These are phyloP conservation scores for Colletotrichum lupini DNA, from an alignment of 2,329 filamentous ascomycete genomes.

Conservation along the genomic window DNA sequence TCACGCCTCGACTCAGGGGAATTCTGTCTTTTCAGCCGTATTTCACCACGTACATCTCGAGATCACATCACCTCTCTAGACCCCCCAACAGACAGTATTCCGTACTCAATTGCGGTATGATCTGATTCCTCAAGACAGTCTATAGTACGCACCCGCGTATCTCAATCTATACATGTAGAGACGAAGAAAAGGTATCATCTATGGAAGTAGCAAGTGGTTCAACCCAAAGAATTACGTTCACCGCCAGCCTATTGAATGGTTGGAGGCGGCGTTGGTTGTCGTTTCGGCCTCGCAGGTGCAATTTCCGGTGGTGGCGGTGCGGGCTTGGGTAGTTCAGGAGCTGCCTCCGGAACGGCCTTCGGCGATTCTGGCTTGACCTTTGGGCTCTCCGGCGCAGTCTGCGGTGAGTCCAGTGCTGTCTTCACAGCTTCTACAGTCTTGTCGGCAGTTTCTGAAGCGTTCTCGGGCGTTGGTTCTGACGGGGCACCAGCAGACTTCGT, in stretches of 20 bases:
- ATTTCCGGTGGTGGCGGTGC: background rate
- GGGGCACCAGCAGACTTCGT: background rate
- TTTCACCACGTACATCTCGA: too few species aligned
- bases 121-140: background rate
- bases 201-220: background rate
- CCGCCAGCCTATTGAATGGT: slow-evolving; percentile 9
- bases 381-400: background rate
- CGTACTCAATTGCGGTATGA: too few species aligned
- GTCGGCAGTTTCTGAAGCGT: background rate
- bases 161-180: background rate
- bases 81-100: too few species aligned
- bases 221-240: too few species aligned
- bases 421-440: background rate
- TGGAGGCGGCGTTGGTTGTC: slow-evolving; percentile 22
- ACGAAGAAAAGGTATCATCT: background rate
- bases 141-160: background rate
- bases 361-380: background rate
- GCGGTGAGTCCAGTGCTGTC: too few species aligned
- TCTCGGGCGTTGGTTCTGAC: background rate
- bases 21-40: too few species aligned
- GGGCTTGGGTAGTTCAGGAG: background rate
- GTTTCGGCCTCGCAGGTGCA: slow-evolving; percentile 8
- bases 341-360: background rate
- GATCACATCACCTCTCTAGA: too few species aligned
- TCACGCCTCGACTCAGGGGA: too few species aligned